Conservation (phyloP, 306 rosid genomes). For the Vicia villosa region DNA sequence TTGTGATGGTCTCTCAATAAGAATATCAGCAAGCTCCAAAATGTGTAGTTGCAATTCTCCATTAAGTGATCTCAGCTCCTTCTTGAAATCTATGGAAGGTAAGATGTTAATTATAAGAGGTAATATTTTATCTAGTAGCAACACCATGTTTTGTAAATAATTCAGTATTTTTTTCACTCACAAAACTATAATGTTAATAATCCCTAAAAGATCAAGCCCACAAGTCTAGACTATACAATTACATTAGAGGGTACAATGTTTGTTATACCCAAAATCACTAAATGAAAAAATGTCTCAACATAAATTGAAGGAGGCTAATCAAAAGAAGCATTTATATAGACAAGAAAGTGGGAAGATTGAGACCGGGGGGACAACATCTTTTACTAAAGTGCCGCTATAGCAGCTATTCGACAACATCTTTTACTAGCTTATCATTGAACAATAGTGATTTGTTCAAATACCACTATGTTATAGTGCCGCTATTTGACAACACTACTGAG, state of each 20-base stretch:
- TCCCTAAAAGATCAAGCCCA: background rate
- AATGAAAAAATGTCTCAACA: conserved; percentile 30
- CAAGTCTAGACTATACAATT: background rate
- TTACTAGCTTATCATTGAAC: background rate
- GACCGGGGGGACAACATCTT: too few relatives aligned
- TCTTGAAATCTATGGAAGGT: conserved; percentile 67
- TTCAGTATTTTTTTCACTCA: conserved; percentile 5
- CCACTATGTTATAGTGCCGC: background rate
- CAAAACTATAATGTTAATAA: background rate
- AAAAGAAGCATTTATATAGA: conserved; percentile 12
- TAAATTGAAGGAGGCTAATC: background rate
- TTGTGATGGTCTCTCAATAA: conserved; percentile 89
- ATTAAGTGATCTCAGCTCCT: conserved; percentile 85
- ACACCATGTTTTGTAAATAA: conserved; percentile 5
- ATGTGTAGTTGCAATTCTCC: conserved; percentile 83
- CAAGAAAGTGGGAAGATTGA: background rate
- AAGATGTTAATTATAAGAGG: conserved; percentile 11
- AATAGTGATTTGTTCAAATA: background rate
- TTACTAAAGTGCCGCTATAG: background rate
- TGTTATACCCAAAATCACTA: background rate
- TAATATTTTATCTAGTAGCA: background rate
- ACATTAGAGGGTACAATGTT: background rate
- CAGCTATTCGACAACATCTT: background rate
- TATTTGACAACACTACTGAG: background rate
- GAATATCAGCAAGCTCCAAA: conserved; percentile 95